Evolutionary conservation across 768 basidiomycete genomes (phyloP), one percentile per base, ranked within the genome.

Genomic region (Russula dissimulans): DNA sequence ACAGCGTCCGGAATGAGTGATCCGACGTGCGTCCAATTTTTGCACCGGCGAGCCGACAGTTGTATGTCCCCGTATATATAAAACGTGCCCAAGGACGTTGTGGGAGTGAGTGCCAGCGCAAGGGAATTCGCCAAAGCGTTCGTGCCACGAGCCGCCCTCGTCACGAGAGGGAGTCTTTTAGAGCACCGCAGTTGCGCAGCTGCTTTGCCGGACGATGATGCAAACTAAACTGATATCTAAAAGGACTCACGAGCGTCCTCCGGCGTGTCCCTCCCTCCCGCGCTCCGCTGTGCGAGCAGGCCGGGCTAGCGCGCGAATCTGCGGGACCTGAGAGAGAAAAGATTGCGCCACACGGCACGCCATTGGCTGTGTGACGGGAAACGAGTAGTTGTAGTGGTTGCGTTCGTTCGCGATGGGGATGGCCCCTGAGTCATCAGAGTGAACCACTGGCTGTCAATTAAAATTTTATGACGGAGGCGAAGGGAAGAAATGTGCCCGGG

Each of bases 271-370:
- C 22, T 26, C 22, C 22, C 22, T 26, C 2, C 22, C 22, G 22
- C 22, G 22, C 22, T 26, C 22, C 22, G 22, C 22, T 26, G 22
- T 26, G 22, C 22, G 22, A 26, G 22, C 22, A 26, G 22, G 22
- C 22, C 22, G 22, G 22, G 22, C 22, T 26, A 26, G 22, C 1
- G 22, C 22, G 22, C 22, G 22, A 26, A 26, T 26, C 22, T 2
- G 2, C 22, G 22, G 22, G 22, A 26, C 1, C 22, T 26, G 22
- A 26, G 22, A 26, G 22, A 26, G 22, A 2, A 26, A 26, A 26
- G 22, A 2, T 26, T 26, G 22, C 50, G 39, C 56, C 60, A 52
- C 55, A 57, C 31, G 44, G 48, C 54, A 61, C 44, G 54, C n/a
- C 29, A 9, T 41, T 18, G 12, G 9, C 45, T 11, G 31, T 38